A percentile compares a stretch with the other conserved stretches of the same genome.
These are phyloP conservation scores for Pythium rishiriense DNA, from an alignment of 352 stramenopile genomes.

Conservation along the genomic window DNA sequence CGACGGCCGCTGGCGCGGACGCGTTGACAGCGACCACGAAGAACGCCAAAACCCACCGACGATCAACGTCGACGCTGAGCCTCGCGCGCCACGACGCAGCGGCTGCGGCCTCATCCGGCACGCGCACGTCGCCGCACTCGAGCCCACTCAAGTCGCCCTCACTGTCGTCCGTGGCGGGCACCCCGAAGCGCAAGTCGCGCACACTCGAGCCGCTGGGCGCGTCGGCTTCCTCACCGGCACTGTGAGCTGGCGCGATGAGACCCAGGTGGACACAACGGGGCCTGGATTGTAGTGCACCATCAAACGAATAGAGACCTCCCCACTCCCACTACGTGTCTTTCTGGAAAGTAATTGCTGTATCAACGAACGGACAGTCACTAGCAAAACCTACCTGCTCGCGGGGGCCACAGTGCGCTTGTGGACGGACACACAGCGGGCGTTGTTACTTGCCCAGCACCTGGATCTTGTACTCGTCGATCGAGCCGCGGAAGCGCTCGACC, in stretches of 20 bases:
- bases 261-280: background rate
- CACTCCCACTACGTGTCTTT: no score
- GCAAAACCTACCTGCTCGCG: background rate
- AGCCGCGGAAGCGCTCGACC: slow-evolving; percentile 71
- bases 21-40: background rate
- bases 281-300: background rate
- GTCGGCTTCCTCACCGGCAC: slow-evolving; percentile 5
- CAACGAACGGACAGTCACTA: background rate
- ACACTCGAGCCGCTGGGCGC: slow-evolving; percentile 42
- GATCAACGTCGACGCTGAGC: slow-evolving; percentile 22
- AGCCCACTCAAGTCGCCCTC: slow-evolving; percentile 37
- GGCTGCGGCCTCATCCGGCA: background rate
- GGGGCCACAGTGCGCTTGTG: background rate
- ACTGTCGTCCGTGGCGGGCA: slow-evolving; percentile 5
- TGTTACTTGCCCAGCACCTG: slow-evolving; percentile 47
- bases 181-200: slow-evolving; percentile 54
- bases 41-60: slow-evolving; percentile 7
- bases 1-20: background rate
- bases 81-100: slow-evolving; percentile 27
- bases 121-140: slow-evolving; percentile 24
- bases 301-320: background rate
- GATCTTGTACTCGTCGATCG: slow-evolving; percentile 86
- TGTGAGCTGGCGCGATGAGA: background rate
- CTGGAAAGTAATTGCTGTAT: no score
- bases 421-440: background rate